Percentiles rank a stretch among this genome's conserved stretches.
phyloP scores from a whole-genome alignment of 306 rosid species.

The Quercus berberidifolia region DNA sequence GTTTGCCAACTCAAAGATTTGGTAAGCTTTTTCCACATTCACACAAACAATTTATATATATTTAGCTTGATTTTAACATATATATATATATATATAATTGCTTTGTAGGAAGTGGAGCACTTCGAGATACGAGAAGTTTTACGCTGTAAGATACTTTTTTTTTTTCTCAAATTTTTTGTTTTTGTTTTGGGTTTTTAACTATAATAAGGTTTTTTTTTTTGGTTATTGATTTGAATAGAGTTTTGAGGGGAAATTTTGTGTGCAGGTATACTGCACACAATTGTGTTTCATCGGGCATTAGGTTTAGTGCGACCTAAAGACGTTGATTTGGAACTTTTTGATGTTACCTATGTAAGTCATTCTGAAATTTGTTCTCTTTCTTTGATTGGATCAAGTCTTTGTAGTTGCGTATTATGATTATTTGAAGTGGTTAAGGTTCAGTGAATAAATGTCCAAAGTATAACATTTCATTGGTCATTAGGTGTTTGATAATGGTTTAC shows the following conservation, averaged over 20 bases:
- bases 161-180: not conserved
- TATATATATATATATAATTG: not conserved
- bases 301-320: slow-evolving; percentile 98
- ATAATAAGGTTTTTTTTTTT: not conserved
- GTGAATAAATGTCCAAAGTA: not conserved
- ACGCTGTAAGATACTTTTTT: slow-evolving; percentile 52
- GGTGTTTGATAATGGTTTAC: not conserved
- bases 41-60: not conserved
- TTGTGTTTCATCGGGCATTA: slow-evolving; percentile 91
- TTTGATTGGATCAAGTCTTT: not conserved
- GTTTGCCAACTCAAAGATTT: slow-evolving; percentile 91
- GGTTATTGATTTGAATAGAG: not conserved
- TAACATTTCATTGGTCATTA: not conserved
- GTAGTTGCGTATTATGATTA: not conserved
- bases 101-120: slow-evolving; percentile 72
- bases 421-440: not conserved
- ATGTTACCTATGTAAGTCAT: slow-evolving; percentile 79
- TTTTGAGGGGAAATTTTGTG: not conserved
- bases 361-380: not conserved
- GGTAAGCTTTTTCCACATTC: slow-evolving; percentile 30
- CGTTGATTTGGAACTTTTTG: slow-evolving; percentile 85
- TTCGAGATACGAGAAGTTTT: slow-evolving; percentile 91
- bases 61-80: not conserved
- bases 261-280: slow-evolving; percentile 92
- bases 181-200: not conserved